A percentile compares a stretch with the other conserved stretches of the same genome.
Evolutionary conservation across 2,329 filamentous ascomycete genomes (phyloP).

Genomic region (Penicillium sp.): DNA sequence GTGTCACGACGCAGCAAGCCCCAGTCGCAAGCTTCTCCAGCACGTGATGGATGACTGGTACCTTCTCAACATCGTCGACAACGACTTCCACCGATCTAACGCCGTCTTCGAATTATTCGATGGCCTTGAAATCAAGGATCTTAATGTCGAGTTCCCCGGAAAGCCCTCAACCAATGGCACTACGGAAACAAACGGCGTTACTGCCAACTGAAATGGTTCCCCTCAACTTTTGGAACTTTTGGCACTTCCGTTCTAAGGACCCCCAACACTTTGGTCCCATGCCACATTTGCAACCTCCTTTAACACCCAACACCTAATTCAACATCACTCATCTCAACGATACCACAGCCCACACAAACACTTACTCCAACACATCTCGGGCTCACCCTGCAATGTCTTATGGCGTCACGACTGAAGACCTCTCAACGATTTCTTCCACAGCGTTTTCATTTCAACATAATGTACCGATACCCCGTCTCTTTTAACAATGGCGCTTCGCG

Average conservation of each 20-base stretch:
- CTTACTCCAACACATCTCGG: constrained; percentile 26
- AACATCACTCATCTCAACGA: constrained; percentile 42
- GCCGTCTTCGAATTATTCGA: constrained; percentile 86
- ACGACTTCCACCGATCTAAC: constrained; percentile 86
- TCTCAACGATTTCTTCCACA: constrained; percentile 45
- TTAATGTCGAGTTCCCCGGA: constrained; percentile 33
- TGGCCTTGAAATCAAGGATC: constrained; percentile 56
- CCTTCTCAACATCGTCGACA: constrained; percentile 96
- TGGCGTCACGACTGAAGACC: constrained; percentile 43
- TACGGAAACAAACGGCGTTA: constrained; percentile 20
- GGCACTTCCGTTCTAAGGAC: constrained; percentile 9
- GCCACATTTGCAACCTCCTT: constrained; percentile 6
- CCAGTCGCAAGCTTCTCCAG: constrained; percentile 78
- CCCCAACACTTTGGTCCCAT: constrained; percentile 11
- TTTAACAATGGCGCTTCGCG: constrained; percentile 30
- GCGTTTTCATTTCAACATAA: constrained; percentile 43
- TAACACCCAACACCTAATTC: constrained; percentile 33
- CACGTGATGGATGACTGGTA: constrained; percentile 88
- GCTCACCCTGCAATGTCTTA: constrained; percentile 34
- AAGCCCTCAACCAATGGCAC: constrained; percentile 26
- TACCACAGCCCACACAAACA: constrained; percentile 23
- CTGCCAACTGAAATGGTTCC: constrained; percentile 27
- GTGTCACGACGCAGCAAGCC: constrained; percentile 76
- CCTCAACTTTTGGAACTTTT: constrained; percentile 10
- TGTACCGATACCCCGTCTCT: constrained; percentile 39